A percentile compares a stretch with the other conserved stretches of the same genome.
Evolutionary conservation across 768 basidiomycete genomes (phyloP).

Genomic region (Amanita thiersii): DNA sequence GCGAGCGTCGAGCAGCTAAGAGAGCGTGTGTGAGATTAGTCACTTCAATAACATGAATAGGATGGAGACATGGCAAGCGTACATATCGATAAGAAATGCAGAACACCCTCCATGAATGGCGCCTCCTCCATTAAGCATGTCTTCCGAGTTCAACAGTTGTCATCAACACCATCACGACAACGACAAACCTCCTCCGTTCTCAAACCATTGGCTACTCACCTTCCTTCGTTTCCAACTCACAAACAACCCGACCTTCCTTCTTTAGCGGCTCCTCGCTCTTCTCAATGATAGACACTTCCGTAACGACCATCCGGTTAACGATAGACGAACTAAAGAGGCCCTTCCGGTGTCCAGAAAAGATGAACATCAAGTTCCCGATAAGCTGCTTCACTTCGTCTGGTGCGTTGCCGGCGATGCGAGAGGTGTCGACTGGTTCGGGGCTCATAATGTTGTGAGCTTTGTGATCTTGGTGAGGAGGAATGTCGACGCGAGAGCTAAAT

Average conservation of each 20-base stretch:
- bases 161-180: neutral
- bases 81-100: conserved; percentile 47
- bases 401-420: conserved; percentile 13
- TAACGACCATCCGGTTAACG: conserved; percentile 11
- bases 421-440: too few species aligned
- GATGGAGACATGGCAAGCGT: conserved; percentile 15
- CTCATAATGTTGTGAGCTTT: too few species aligned
- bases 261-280: conserved; percentile 21
- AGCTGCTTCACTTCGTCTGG: conserved; percentile 11
- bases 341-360: neutral
- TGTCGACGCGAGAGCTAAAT: too few species aligned
- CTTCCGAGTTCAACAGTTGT: neutral
- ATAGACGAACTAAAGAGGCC: conserved; percentile 14
- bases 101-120: conserved; percentile 49
- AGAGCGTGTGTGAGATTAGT: neutral
- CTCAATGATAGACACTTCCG: conserved; percentile 15
- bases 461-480: too few species aligned
- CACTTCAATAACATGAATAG: neutral
- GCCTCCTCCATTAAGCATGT: conserved; percentile 18
- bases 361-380: conserved; percentile 1
- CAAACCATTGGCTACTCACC: conserved; percentile 11
- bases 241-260: conserved; percentile 20
- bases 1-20: conserved; percentile 44
- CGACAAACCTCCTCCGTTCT: neutral
- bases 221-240: conserved; percentile 17